Conservation (phyloP, 1,284 basidiomycete species). For the Athelia psychrophila region DNA sequence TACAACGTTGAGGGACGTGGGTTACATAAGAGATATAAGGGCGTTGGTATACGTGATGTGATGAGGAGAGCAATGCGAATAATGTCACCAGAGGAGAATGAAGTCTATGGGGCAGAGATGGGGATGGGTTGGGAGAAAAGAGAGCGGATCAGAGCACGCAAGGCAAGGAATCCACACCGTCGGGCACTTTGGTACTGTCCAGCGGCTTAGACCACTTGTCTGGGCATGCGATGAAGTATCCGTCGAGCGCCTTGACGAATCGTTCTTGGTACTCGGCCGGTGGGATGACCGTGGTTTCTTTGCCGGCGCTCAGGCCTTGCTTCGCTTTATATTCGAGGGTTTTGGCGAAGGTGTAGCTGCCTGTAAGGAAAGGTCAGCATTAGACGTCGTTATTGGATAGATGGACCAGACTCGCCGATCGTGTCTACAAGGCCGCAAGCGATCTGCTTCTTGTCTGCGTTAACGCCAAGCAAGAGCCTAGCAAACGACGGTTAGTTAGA, state of each 20-base stretch:
- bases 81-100: too few relatives aligned
- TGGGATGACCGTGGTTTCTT: conserved; percentile 71
- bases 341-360: conserved; percentile 75
- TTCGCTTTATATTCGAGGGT: conserved; percentile 79
- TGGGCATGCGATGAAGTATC: conserved; percentile 70
- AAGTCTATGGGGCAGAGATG: too few relatives aligned
- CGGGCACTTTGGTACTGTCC: conserved; percentile 24
- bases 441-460: conserved; percentile 61
- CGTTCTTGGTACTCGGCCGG: conserved; percentile 70
- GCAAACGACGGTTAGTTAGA: conserved; percentile 1
- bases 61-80: too few relatives aligned
- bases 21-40: too few relatives aligned
- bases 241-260: conserved; percentile 63
- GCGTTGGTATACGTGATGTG: too few relatives aligned
- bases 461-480: conserved; percentile 65
- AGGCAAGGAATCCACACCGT: conserved; percentile 23
- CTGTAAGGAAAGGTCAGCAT: conserved; percentile 24
- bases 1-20: too few relatives aligned
- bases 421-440: conserved; percentile 78
- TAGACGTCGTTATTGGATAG: background rate
- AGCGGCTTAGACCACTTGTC: conserved; percentile 36
- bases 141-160: conserved; percentile 30
- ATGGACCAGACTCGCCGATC: conserved; percentile 45
- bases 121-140: too few relatives aligned
- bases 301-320: conserved; percentile 59